These are phyloP conservation scores for Entrophospora sp. DNA, from an alignment of 192 early-diverging fungal species.

Conservation along the genomic window DNA sequence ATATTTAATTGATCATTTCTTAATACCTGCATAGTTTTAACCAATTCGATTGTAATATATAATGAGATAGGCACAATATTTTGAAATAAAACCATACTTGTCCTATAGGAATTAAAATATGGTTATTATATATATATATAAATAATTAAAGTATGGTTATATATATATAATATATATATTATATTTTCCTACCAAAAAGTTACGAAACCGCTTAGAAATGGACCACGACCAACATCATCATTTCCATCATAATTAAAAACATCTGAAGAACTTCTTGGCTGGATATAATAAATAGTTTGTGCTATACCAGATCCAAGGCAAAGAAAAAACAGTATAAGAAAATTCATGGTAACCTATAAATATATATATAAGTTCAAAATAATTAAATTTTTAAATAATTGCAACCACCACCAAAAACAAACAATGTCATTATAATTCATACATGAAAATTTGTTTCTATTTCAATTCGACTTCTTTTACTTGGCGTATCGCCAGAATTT, in stretches of 20 bases:
- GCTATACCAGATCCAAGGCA: slow-evolving; percentile 58
- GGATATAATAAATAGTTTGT: slow-evolving; percentile 51
- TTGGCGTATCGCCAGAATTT: no score
- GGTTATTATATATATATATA: slow-evolving; percentile 66
- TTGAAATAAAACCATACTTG: no score
- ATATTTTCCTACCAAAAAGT: slow-evolving; percentile 57
- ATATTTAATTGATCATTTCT: background rate
- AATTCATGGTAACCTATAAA: slow-evolving; percentile 62
- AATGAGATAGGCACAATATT: no score
- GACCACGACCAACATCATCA: slow-evolving; percentile 40
- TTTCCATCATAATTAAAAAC: slow-evolving; percentile 36
- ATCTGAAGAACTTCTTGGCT: slow-evolving; percentile 38
- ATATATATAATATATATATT: background rate
- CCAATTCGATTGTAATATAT: no score
- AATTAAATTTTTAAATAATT: no score
- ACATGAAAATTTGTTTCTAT: no score
- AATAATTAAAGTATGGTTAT: background rate
- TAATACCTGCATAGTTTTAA: slow-evolving; percentile 72
- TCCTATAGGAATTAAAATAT: slow-evolving; percentile 90
- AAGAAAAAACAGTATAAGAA: slow-evolving; percentile 65
- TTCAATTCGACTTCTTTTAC: no score
- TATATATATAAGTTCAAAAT: background rate
- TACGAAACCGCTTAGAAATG: slow-evolving; percentile 53
- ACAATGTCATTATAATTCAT: background rate
- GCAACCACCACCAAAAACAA: background rate